Conservation (phyloP, 345 rosid species). For the Melaleuca quinquenervia region DNA sequence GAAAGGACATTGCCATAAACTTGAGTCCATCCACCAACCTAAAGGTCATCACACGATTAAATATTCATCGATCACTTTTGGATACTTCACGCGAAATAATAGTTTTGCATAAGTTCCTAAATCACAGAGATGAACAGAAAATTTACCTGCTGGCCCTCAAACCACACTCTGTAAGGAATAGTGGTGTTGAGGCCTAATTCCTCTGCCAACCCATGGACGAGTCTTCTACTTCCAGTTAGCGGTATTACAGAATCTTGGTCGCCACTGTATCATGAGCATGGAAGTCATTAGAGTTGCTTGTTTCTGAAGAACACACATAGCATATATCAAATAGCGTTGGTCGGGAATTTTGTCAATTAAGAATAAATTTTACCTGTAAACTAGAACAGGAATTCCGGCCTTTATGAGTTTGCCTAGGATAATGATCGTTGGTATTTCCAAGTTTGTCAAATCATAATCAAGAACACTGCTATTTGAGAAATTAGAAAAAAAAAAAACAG, state of each 20-base stretch:
- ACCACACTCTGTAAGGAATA: slow-evolving; percentile 82
- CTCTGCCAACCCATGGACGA: slow-evolving; percentile 51
- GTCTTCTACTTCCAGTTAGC: slow-evolving; percentile 68
- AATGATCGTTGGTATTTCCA: slow-evolving; percentile 72
- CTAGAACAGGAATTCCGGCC: slow-evolving; percentile 73
- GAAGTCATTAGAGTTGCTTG: background rate
- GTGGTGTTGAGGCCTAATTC: slow-evolving; percentile 45
- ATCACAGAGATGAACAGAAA: background rate
- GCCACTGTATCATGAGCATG: slow-evolving; percentile 36
- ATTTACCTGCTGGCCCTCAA: slow-evolving; percentile 76
- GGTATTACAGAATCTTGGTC: slow-evolving; percentile 99
- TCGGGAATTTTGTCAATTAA: background rate
- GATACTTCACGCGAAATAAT: background rate
- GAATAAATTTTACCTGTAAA: slow-evolving; percentile 54
- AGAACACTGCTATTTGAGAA: slow-evolving; percentile 40
- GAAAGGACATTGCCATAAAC: slow-evolving; percentile 69
- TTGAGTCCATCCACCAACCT: slow-evolving; percentile 99
- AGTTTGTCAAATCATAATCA: slow-evolving; percentile 62
- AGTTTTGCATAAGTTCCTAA: background rate
- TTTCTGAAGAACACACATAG: background rate
- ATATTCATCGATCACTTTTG: background rate
- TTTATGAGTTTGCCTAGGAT: slow-evolving; percentile 48
- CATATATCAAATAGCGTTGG: background rate
- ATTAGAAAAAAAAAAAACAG: background rate
- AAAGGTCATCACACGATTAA: background rate